phyloP scores from a whole-genome alignment of 2,329 filamentous ascomycete species.

The Exserohilum turcica region DNA sequence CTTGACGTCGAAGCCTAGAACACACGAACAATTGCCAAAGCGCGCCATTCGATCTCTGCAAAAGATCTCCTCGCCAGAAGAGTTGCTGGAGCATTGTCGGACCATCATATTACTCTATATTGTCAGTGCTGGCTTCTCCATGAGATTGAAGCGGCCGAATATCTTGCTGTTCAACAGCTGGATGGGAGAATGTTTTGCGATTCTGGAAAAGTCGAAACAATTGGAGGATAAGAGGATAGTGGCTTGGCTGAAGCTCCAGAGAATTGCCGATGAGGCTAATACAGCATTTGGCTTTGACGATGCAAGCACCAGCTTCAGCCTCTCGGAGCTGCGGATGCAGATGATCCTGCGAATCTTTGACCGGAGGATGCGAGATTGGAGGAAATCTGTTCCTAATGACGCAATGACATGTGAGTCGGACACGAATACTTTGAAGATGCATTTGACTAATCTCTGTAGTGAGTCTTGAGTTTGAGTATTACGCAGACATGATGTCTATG shows the following conservation, averaged over 20 bases:
- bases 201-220: conserved; percentile 40
- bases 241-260: conserved; percentile 41
- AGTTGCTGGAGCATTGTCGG: conserved; percentile 43
- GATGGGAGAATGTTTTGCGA: conserved; percentile 43
- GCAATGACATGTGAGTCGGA: conserved; percentile 34
- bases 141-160: conserved; percentile 42
- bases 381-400: conserved; percentile 36
- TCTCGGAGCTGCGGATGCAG: conserved; percentile 44
- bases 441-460: conserved; percentile 7
- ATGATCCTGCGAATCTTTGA: conserved; percentile 46
- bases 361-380: conserved; percentile 45
- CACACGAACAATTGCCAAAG: conserved; percentile 46
- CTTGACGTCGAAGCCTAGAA: conserved; percentile 43
- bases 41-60: conserved; percentile 39
- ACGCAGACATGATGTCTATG: conserved; percentile 44
- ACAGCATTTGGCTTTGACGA: conserved; percentile 47
- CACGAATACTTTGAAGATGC: not conserved
- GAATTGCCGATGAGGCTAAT: conserved; percentile 45
- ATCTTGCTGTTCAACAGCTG: conserved; percentile 45
- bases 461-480: conserved; percentile 35
- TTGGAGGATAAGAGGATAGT: conserved; percentile 38
- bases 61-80: conserved; percentile 43
- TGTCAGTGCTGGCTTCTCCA: conserved; percentile 41
- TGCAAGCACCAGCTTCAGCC: conserved; percentile 45
- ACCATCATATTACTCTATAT: conserved; percentile 42